phyloP scores from a whole-genome alignment of 148 eudicot species.

The Vaccinium myrtillus region DNA sequence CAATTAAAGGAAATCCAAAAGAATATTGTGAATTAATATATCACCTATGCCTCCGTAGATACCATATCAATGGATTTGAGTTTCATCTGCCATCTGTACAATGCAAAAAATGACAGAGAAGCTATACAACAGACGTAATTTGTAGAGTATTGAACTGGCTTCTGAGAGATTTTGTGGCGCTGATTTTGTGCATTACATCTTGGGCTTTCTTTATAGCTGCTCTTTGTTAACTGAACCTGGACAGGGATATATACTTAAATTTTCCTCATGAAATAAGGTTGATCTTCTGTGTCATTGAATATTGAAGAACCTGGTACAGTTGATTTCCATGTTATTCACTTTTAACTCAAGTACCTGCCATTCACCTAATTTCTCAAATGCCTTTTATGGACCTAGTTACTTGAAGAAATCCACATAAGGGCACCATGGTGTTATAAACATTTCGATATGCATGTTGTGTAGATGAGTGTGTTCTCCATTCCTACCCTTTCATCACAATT shows the following conservation, averaged over 20 bases:
- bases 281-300: not conserved
- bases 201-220: not conserved
- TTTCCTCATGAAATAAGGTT: not conserved
- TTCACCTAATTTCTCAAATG: not conserved
- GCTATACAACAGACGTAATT: not conserved
- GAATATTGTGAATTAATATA: not conserved
- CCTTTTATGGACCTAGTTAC: not conserved
- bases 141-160: not conserved
- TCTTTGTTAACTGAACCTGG: not conserved
- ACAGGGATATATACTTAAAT: not conserved
- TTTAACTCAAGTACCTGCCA: not conserved
- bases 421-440: not conserved
- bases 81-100: not conserved
- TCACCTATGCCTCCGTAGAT: not conserved
- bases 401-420: not conserved
- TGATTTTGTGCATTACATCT: not conserved
- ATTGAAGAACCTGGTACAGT: not conserved
- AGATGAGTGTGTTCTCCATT: not conserved
- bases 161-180: not conserved
- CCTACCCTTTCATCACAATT: not conserved
- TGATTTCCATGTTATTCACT: not conserved
- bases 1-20: not conserved
- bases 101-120: not conserved
- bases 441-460: not conserved
- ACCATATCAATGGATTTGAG: not conserved